phyloP scores from a whole-genome alignment of 345 rosid genomes.

The Eucalyptus viminalis region DNA sequence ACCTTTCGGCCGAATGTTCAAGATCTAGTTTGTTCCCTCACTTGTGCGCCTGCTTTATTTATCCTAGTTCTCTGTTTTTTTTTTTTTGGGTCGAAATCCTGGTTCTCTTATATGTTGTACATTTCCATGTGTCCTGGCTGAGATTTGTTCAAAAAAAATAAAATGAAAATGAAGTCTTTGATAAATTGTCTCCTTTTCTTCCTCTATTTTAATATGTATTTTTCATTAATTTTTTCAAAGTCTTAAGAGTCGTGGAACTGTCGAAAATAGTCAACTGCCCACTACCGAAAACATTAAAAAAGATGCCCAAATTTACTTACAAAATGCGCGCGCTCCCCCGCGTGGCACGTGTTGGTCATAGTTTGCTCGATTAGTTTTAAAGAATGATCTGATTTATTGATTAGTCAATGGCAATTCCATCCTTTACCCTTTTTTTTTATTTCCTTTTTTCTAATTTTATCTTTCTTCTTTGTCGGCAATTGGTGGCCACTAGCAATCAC shows the following conservation, averaged over 20 bases:
- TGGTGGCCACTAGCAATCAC: too few relatives aligned
- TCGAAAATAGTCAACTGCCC: not conserved
- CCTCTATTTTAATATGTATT: not conserved
- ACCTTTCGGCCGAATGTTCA: not conserved
- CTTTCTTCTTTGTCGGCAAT: too few relatives aligned
- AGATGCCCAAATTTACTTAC: not conserved
- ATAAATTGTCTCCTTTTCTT: not conserved
- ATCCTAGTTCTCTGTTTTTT: not conserved
- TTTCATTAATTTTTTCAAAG: not conserved
- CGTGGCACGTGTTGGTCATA: too few relatives aligned
- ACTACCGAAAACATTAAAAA: not conserved
- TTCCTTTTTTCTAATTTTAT: too few relatives aligned
- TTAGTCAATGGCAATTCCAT: too few relatives aligned
- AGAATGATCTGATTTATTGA: too few relatives aligned
- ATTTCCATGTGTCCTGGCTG: not conserved
- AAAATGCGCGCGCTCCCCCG: too few relatives aligned
- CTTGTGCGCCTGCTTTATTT: not conserved
- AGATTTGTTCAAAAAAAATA: not conserved
- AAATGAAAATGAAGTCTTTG: not conserved
- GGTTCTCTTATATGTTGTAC: not conserved
- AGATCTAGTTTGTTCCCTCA: not conserved
- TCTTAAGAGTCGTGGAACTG: not conserved
- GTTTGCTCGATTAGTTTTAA: too few relatives aligned
- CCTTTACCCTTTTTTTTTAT: too few relatives aligned
- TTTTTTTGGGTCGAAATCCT: not conserved